Conservation (phyloP, 2,329 filamentous ascomycete genomes). For the Exophiala sideris region DNA sequence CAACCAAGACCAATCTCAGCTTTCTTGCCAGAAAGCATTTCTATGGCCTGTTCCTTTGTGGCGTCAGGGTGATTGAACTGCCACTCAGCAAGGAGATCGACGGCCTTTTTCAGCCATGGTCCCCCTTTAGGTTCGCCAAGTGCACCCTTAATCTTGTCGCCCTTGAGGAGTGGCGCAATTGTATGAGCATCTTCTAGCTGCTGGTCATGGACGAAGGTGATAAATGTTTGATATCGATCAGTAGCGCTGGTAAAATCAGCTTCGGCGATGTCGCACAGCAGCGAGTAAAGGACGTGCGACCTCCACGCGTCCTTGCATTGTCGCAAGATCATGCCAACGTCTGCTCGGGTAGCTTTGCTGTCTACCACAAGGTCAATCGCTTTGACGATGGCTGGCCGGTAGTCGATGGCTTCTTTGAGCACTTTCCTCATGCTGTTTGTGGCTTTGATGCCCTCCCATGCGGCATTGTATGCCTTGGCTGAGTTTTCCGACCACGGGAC, state of each 20-base stretch:
- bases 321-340: constrained; percentile 27
- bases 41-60: constrained; percentile 21
- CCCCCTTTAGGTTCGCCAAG: constrained; percentile 67
- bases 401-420: constrained; percentile 27
- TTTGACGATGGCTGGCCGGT: constrained; percentile 17
- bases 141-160: constrained; percentile 66
- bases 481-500: constrained; percentile 20
- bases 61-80: constrained; percentile 67
- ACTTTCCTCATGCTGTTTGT: constrained; percentile 29
- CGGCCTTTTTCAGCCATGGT: constrained; percentile 76
- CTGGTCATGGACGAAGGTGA: constrained; percentile 50
- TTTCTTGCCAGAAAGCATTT: constrained; percentile 54
- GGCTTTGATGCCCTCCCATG: constrained; percentile 30
- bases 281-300: constrained; percentile 25
- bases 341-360: constrained; percentile 21
- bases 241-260: constrained; percentile 10
- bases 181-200: constrained; percentile 48
- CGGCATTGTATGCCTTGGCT: constrained; percentile 22
- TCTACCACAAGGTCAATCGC: constrained; percentile 12
- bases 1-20: constrained; percentile 48
- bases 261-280: constrained; percentile 20
- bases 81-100: constrained; percentile 81
- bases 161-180: constrained; percentile 65
- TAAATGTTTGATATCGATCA: constrained; percentile 50
- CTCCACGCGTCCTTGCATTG: constrained; percentile 26